phyloP scores from a whole-genome alignment of 1,284 basidiomycete species.

The Agaricales sp. region DNA sequence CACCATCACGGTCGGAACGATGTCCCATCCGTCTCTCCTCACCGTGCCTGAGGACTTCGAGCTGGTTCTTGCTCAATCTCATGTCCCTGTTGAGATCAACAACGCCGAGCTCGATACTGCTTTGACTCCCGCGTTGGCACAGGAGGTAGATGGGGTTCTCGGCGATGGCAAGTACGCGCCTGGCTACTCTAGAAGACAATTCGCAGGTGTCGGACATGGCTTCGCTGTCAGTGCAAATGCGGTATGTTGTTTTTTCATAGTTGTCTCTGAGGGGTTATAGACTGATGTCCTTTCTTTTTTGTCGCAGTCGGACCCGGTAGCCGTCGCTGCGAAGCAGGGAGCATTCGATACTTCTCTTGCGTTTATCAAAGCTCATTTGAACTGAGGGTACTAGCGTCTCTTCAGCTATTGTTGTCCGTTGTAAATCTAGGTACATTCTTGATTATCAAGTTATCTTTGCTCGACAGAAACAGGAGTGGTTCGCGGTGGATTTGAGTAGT shows the following conservation, averaged over 20 bases:
- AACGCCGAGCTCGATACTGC: slow-evolving; percentile 12
- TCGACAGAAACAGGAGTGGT: too few species aligned
- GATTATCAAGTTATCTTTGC: too few species aligned
- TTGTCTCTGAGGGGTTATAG: neutral
- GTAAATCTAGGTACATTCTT: too few species aligned
- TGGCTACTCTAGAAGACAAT: slow-evolving; percentile 29
- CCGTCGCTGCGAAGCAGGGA: slow-evolving; percentile 13
- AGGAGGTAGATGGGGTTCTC: slow-evolving; percentile 10
- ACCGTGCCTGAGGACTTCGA: slow-evolving; percentile 26
- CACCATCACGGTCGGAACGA: slow-evolving; percentile 20
- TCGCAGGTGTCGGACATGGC: slow-evolving; percentile 35
- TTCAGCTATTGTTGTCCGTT: too few species aligned
- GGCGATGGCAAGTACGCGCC: slow-evolving; percentile 10
- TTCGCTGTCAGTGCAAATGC: slow-evolving; percentile 30
- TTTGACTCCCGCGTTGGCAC: slow-evolving; percentile 11
- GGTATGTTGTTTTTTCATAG: slow-evolving; percentile 7
- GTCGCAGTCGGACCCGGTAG: slow-evolving; percentile 9
- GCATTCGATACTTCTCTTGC: slow-evolving; percentile 12
- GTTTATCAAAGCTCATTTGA: slow-evolving; percentile 9
- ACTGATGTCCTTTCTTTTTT: neutral
- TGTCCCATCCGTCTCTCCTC: slow-evolving; percentile 30
- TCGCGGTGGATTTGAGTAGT: too few species aligned
- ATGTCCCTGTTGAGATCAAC: slow-evolving; percentile 13
- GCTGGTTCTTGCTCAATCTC: slow-evolving; percentile 11
- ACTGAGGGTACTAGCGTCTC: too few species aligned